Conservation (phyloP, 495 filamentous ascomycete species). For the Penicillium antarcticum region DNA sequence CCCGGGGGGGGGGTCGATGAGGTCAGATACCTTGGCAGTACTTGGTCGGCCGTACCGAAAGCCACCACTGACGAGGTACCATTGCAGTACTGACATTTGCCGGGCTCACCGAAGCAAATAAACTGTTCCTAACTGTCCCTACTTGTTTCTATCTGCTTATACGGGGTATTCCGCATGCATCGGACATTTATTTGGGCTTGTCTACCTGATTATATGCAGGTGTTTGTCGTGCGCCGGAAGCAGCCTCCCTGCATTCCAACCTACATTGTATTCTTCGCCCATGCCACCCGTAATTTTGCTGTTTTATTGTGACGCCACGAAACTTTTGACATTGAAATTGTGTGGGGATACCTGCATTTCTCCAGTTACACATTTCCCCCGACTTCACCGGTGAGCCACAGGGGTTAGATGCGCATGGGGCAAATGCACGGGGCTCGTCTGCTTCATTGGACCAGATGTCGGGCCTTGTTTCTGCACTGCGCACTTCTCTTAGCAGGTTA, state of each 20-base stretch:
- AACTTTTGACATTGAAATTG: conserved; percentile 10
- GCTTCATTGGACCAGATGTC: background rate
- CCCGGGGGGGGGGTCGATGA: conserved; percentile 33
- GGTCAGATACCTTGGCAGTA: conserved; percentile 28
- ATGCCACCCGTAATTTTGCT: background rate
- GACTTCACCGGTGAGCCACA: conserved; percentile 31
- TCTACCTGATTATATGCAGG: background rate
- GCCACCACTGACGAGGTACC: background rate
- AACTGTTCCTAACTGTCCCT: background rate
- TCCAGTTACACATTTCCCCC: conserved; percentile 18
- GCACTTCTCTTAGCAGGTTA: too few relatives aligned
- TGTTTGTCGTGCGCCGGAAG: conserved; percentile 2
- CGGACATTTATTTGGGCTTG: background rate
- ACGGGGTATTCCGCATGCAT: background rate
- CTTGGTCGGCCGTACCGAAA: background rate
- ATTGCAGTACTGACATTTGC: conserved; percentile 12
- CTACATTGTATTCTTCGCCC: background rate
- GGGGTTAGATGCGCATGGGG: conserved; percentile 15
- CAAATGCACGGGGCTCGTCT: background rate
- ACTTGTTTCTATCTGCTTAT: background rate
- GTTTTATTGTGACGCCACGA: conserved; percentile 17
- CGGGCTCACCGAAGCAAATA: conserved; percentile 29
- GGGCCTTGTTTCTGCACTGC: too few relatives aligned
- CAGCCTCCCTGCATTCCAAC: conserved; percentile 6
- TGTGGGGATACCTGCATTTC: conserved; percentile 16